Evolutionary conservation across 768 basidiomycete genomes (phyloP).

Genomic region (Kwoniella dendrophila): DNA sequence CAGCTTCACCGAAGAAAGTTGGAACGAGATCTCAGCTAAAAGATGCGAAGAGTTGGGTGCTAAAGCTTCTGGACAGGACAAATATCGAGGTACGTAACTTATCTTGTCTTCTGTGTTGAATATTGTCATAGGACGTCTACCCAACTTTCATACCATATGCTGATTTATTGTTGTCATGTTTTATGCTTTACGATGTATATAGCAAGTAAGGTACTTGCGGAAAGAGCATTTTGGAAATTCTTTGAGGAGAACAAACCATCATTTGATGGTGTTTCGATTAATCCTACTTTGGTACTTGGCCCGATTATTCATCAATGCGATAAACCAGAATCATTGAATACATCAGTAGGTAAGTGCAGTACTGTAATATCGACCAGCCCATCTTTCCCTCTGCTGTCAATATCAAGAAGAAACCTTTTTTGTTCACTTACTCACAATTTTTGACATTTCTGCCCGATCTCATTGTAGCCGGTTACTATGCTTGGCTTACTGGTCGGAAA

Average conservation of each 20-base stretch:
- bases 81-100: conserved; percentile 36
- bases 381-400: background rate
- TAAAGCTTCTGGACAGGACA: conserved; percentile 31
- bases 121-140: background rate
- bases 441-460: no score
- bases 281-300: conserved; percentile 54
- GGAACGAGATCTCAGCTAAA: conserved; percentile 31
- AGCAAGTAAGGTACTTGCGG: conserved; percentile 50
- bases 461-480: conserved; percentile 45
- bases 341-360: conserved; percentile 47
- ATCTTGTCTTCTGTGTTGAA: background rate
- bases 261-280: conserved; percentile 51
- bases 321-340: conserved; percentile 57
- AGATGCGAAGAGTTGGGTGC: conserved; percentile 30
- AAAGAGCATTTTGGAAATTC: conserved; percentile 49
- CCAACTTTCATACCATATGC: no score
- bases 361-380: background rate
- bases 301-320: conserved; percentile 58
- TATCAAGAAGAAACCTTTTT: background rate
- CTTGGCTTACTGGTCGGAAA: conserved; percentile 48
- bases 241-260: conserved; percentile 51
- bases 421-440: background rate
- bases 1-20: conserved; percentile 48
- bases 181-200: background rate
- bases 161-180: background rate